Percentiles rank a stretch among this genome's conserved stretches.
These are phyloP conservation scores for Aureobasidium melanogenum DNA, from an alignment of 2,329 filamentous ascomycete species.

Conservation along the genomic window DNA sequence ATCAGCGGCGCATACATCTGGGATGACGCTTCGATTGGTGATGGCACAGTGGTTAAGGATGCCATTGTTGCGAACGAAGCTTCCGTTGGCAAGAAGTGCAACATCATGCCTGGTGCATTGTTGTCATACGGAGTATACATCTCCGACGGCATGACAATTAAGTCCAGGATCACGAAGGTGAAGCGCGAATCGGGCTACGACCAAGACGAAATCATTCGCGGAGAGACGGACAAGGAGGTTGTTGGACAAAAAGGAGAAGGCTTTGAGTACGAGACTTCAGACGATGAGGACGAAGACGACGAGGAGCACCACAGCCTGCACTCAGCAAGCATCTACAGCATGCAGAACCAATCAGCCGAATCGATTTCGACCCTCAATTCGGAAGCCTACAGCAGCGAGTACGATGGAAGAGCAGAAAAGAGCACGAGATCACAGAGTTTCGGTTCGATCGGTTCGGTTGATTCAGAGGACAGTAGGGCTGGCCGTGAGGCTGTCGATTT, in stretches of 20 bases:
- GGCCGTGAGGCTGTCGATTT: conserved; percentile 50
- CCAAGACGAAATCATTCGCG: conserved; percentile 26
- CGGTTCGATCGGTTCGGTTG: conserved; percentile 53
- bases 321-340: conserved; percentile 37
- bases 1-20: conserved; percentile 79
- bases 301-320: conserved; percentile 35
- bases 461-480: conserved; percentile 49
- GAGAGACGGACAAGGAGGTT: conserved; percentile 39
- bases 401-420: conserved; percentile 12
- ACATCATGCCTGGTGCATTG: conserved; percentile 62
- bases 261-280: conserved; percentile 48
- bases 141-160: conserved; percentile 47
- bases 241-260: conserved; percentile 53
- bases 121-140: conserved; percentile 72
- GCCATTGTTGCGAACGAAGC: conserved; percentile 70
- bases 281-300: conserved; percentile 55
- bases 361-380: conserved; percentile 60
- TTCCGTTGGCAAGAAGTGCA: conserved; percentile 61
- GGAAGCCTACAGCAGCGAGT: conserved; percentile 31
- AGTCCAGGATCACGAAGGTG: conserved; percentile 36
- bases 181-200: conserved; percentile 38
- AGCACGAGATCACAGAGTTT: conserved; percentile 25
- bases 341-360: conserved; percentile 40
- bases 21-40: conserved; percentile 71
- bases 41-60: conserved; percentile 60